Base-by-base conservation (phyloP, 306 rosid species). In the Geum urbanum region DNA sequence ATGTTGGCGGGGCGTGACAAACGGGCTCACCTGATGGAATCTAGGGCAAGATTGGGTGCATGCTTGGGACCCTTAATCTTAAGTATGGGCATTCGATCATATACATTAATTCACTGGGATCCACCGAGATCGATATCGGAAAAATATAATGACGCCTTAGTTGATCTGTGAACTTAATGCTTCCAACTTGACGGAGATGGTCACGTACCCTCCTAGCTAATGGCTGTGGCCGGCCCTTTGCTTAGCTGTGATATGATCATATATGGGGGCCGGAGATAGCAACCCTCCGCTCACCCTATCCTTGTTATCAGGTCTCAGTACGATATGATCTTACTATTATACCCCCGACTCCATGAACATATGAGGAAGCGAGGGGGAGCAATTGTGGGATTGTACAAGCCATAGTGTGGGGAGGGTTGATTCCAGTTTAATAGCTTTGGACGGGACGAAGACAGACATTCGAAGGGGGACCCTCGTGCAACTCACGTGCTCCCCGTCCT, bases 361-460 rank as follows among this genome's bases (percentile, higher is more conserved):
- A 7, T 6, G 65, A 27, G 6, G 65, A 59, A 35, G 65, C 3
- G 32, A 32, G 2, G 1, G 11, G 44, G 39, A 35, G 18, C 45
- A 59, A 14, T 37, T 59, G 41, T 37, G 65, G 46, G 20, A 15
- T 16, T 37, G 5, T 2, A 14, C 16, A 13, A n/a, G n/a, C 22
- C 11, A 22, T 39, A 24, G n/a, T 56, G 9, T 7, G 19, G 57
- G 50, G 24, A 13, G 41, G 49, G 6, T 69, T 22, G 47, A 37
- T 15, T 19, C 18, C 15, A 22, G 18, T 50, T 49, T 61, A 64
- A 73, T 66, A 11, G 72, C 32, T 75, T 52, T 78, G 82, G 83
- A 84, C 67, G 76, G 60, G 80, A 74, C 59, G 55, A 78, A 77
- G 79, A 78, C 77, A 88, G 75, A 84, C 82, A 84, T 80, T 86